Evolutionary conservation across 75 land plant species (phyloP), one percentile per base, ranked within the genome.

Genomic region (Pinus taeda): DNA sequence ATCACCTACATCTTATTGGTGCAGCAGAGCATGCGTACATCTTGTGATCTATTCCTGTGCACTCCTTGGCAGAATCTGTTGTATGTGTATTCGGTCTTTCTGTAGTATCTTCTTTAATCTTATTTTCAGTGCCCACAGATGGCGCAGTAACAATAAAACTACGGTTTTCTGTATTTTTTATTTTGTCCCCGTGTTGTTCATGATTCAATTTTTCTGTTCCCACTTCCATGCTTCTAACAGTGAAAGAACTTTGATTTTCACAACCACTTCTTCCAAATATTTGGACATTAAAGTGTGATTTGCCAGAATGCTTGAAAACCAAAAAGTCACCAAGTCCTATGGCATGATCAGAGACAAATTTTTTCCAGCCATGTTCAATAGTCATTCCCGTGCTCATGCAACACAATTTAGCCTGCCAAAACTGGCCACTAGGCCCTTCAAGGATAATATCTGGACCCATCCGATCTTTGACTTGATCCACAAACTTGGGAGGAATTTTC

Each of bases 211-310:
- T 45, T 67, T 67, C 53, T 45, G 39, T 67, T 17, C 2, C 21
- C 12, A 45, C 20, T 67, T 67, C 71, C 39, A 67, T 39, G 39
- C 53, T 37, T 67, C 20, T 67, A 39, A 67, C 21, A 18, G 22
- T 39, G 49, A 67, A 67, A 67, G 53, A 49, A 39, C 71, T 20
- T 39, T 33, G 39, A 2, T 60, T 74, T 65, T 74, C 75, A 55
- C 57, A 74, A 13, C 71, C 75, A 30, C 37, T 59, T 59, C 61
- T 59, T 61, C 75, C 75, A 62, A 74, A 74, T 74, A 74, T 59
- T 1, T 39, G 71, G 9, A 74, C 75, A 18, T 18, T 74, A 14
- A 74, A 61, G n/a, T 74, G 37, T 4, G 75, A 74, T 15, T n/a
- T 74, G 17, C 21, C 60, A n/a, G 60, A 29, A 56, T 56, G 60